Evolutionary conservation across 2,329 filamentous ascomycete genomes (phyloP).

Genomic region (Xylaria sp.): DNA sequence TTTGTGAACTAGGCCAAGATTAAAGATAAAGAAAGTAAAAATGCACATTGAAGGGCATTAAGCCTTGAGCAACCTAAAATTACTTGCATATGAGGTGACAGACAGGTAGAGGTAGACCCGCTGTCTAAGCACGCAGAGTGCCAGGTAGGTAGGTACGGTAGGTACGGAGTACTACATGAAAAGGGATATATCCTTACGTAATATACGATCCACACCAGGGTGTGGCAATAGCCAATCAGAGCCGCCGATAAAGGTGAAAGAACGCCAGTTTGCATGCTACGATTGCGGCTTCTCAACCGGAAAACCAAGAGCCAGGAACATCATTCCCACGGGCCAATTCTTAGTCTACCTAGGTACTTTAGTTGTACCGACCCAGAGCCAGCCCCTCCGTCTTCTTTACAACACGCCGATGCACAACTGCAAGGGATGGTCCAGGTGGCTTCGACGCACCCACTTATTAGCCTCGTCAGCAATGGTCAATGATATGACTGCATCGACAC

Average conservation of each 20-base stretch:
- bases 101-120: neutral
- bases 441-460: conserved; percentile 22
- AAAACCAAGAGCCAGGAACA: conserved; percentile 36
- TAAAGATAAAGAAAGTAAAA: no score
- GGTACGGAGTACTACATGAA: no score
- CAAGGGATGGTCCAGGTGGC: conserved; percentile 12
- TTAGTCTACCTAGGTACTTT: neutral
- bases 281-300: conserved; percentile 34
- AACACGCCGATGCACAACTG: conserved; percentile 21
- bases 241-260: conserved; percentile 36
- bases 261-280: conserved; percentile 35
- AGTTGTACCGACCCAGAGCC: neutral
- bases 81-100: neutral
- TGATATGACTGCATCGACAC: conserved; percentile 8
- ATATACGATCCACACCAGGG: conserved; percentile 32
- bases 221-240: conserved; percentile 31
- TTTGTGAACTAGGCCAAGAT: no score
- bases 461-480: conserved; percentile 17
- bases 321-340: conserved; percentile 22
- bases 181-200: no score
- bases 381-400: conserved; percentile 26
- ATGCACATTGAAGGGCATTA: no score
- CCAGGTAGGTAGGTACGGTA: neutral
- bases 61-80: no score
- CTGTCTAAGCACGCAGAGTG: no score